Percentiles rank a stretch among this genome's conserved stretches.
These are phyloP conservation scores for Ambrosia trifida DNA, from an alignment of 129 eudicot species.

Conservation along the genomic window DNA sequence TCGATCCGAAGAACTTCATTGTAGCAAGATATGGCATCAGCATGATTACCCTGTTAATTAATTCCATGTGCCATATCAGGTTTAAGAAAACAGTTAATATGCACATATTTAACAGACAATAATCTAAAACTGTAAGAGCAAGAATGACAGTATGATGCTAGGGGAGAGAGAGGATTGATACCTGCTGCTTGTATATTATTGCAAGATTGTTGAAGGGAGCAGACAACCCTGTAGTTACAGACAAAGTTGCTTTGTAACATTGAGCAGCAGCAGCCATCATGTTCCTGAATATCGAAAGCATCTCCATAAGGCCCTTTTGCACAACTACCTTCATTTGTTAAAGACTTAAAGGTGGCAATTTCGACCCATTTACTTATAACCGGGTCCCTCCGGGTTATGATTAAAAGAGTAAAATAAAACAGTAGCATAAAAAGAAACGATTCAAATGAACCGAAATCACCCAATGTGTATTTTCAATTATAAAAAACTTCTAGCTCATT, in stretches of 20 bases:
- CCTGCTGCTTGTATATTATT: conserved; percentile 96
- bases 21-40: conserved; percentile 91
- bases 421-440: background rate
- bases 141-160: background rate
- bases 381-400: background rate
- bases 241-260: conserved; percentile 76
- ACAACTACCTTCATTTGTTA: background rate
- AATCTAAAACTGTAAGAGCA: background rate
- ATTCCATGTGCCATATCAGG: conserved; percentile 8
- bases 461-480: background rate
- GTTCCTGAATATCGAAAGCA: conserved; percentile 59
- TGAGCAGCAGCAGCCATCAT: conserved; percentile 91
- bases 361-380: background rate
- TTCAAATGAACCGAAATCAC: background rate
- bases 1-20: conserved; percentile 88
- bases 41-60: conserved; percentile 72
- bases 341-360: background rate
- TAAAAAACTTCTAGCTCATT: background rate
- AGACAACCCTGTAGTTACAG: conserved; percentile 91
- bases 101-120: background rate
- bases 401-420: background rate
- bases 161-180: conserved; percentile 18
- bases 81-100: background rate
- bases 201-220: conserved; percentile 94
- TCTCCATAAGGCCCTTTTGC: conserved; percentile 20